Percentiles rank a stretch among this genome's conserved stretches.
Evolutionary conservation across 1,284 basidiomycete genomes (phyloP).

Genomic region (Erythrobasidium hasegawianum): DNA sequence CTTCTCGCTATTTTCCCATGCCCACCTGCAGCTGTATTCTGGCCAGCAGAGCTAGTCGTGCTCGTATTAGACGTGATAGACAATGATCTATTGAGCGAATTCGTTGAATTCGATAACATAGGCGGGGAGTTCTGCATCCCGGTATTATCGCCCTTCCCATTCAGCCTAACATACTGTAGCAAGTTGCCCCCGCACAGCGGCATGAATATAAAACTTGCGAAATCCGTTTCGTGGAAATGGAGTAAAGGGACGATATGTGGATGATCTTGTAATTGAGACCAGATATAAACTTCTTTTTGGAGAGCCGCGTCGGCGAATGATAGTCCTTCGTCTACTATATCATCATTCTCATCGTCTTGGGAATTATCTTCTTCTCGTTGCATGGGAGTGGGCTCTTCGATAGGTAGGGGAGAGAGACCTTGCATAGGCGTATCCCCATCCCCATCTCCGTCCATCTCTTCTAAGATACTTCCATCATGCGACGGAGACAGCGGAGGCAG

Average conservation of each 20-base stretch:
- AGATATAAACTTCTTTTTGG: constrained; percentile 72
- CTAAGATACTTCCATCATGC: background rate
- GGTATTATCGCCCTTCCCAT: constrained; percentile 53
- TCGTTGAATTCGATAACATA: background rate
- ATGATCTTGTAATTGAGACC: constrained; percentile 65
- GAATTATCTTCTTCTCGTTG: background rate
- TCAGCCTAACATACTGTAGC: constrained; percentile 69
- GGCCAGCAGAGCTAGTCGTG: background rate
- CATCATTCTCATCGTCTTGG: background rate
- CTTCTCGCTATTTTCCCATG: background rate
- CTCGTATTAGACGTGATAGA: constrained; percentile 4
- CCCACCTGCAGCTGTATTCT: background rate
- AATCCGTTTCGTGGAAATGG: constrained; percentile 60
- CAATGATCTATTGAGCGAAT: background rate
- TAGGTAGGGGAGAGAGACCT: background rate
- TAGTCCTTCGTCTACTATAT: constrained; percentile 5
- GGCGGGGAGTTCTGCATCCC: constrained; percentile 1
- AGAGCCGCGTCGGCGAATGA: constrained; percentile 57
- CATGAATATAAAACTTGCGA: constrained; percentile 77
- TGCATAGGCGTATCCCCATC: background rate
- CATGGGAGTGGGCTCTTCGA: background rate
- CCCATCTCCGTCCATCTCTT: background rate
- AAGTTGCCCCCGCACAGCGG: constrained; percentile 78
- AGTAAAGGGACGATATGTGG: constrained; percentile 73
- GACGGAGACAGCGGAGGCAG: background rate